Percentiles rank a stretch among this genome's conserved stretches.
phyloP scores from a whole-genome alignment of 768 basidiomycete species.

The Suillus discolor region DNA sequence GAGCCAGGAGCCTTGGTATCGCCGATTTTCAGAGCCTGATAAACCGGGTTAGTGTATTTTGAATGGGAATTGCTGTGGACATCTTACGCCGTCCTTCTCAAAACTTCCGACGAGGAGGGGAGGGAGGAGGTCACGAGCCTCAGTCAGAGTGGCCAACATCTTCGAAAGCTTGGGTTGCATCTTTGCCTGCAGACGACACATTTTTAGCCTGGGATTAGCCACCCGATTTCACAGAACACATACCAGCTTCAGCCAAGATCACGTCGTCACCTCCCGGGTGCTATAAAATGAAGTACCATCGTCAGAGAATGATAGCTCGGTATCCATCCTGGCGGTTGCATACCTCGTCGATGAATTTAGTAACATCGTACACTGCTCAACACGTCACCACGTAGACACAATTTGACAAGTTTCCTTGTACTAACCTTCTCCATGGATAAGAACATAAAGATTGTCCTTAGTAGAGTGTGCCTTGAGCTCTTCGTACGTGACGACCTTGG shows the following conservation, averaged over 20 bases:
- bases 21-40: slow-evolving; percentile 55
- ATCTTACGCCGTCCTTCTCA: slow-evolving; percentile 65
- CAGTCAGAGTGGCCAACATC: slow-evolving; percentile 99
- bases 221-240: slow-evolving; percentile 36
- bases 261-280: slow-evolving; percentile 99
- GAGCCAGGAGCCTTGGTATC: slow-evolving; percentile 51
- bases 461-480: slow-evolving; percentile 77
- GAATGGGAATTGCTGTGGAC: slow-evolving; percentile 3
- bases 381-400: slow-evolving; percentile 1
- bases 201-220: slow-evolving; percentile 1
- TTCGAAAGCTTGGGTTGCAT: slow-evolving; percentile 98
- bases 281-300: slow-evolving; percentile 38
- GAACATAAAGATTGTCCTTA: slow-evolving; percentile 78
- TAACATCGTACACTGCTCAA: slow-evolving; percentile 82
- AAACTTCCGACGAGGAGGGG: slow-evolving; percentile 84
- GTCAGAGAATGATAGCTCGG: neutral
- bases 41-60: slow-evolving; percentile 11
- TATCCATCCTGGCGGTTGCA: slow-evolving; percentile 11
- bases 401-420: neutral
- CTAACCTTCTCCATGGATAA: slow-evolving; percentile 84
- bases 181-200: slow-evolving; percentile 62
- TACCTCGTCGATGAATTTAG: slow-evolving; percentile 95
- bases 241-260: slow-evolving; percentile 88
- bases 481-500: slow-evolving; percentile 66
- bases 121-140: slow-evolving; percentile 85